Base-by-base conservation (phyloP, 2,329 filamentous ascomycete genomes). In the Phyllosticta paracitricarpa region DNA sequence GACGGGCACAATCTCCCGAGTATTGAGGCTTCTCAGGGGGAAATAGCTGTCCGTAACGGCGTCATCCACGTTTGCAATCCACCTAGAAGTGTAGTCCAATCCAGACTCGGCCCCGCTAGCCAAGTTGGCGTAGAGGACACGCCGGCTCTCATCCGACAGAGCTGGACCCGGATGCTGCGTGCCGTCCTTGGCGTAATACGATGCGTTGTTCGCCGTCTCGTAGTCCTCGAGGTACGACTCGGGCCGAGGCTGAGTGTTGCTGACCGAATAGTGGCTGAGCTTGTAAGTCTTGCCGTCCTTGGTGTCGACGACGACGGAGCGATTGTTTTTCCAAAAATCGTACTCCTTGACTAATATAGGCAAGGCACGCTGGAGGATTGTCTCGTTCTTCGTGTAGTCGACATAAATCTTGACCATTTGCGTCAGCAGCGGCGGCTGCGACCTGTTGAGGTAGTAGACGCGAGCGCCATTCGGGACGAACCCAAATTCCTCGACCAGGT, bases 381-480 rank as follows among this genome's bases (percentile, higher is more conserved):
- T 79, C 0, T 80, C 82, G 66, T 89, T 85, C 56, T 85, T 82
- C 28, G 85, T 87, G 68, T 86, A 80, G 62, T 86, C 79, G 35
- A 88, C 73, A 64, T 88, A 89, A 14, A 78, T 72, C 65, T 81
- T 81, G 58, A 88, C 81, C 85, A 89, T 89, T 70, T 84, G 82
- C 1, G 85, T 78, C 58, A 89, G 73, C 54, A 89, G 70, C 1
- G 86, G 86, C 19, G 85, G 86, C 71, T 88, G 85, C 2, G 84
- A 87, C 30, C 86, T 80, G 69, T 88, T 87, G 60, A 87, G 77
- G 65, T 88, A 89, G 75, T 89, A 88, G 26, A 82, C 67, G 14
- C 86, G 77, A n/a, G 83, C 84, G 7, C 85, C 86, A 63, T 89
- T 89, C 48, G 86, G 86, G 3, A 88, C 79, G 67, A 88, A 87